Conservation (phyloP, 2,329 filamentous ascomycete genomes). For the Lasiodiplodia hormozganensis region DNA sequence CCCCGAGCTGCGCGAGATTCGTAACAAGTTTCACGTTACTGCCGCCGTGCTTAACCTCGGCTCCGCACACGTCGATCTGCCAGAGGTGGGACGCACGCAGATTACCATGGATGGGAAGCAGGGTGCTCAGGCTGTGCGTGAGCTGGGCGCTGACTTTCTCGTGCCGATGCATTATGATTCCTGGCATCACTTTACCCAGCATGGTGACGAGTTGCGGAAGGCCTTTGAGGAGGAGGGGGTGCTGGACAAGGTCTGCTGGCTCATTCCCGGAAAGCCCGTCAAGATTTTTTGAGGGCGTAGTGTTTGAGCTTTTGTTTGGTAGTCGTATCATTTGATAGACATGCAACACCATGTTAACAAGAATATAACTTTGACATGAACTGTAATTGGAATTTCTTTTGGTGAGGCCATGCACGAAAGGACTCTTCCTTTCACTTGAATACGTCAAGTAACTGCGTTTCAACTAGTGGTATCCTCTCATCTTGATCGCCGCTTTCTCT, state of each 20-base stretch:
- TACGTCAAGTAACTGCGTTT: no score
- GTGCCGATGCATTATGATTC: constrained; percentile 58
- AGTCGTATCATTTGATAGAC: no score
- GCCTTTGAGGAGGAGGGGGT: constrained; percentile 18
- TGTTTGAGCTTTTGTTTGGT: no score
- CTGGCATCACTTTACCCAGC: constrained; percentile 54
- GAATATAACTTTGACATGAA: no score
- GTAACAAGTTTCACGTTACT: constrained; percentile 30
- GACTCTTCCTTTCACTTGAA: no score
- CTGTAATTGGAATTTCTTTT: no score
- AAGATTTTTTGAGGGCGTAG: neutral
- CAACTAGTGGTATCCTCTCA: no score
- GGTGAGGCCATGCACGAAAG: no score
- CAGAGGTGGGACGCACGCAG: constrained; percentile 38
- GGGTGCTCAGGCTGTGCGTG: constrained; percentile 48
- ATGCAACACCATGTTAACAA: no score
- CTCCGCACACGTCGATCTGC: neutral
- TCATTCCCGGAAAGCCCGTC: neutral
- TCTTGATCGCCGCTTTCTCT: no score
- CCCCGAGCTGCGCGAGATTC: constrained; percentile 39
- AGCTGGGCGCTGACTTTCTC: constrained; percentile 50
- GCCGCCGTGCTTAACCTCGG: constrained; percentile 32
- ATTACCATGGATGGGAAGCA: constrained; percentile 56
- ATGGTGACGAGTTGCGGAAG: constrained; percentile 44
- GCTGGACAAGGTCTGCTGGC: neutral